These are phyloP conservation scores for Capronia coronata DNA, from an alignment of 2,329 filamentous ascomycete species.

Conservation along the genomic window DNA sequence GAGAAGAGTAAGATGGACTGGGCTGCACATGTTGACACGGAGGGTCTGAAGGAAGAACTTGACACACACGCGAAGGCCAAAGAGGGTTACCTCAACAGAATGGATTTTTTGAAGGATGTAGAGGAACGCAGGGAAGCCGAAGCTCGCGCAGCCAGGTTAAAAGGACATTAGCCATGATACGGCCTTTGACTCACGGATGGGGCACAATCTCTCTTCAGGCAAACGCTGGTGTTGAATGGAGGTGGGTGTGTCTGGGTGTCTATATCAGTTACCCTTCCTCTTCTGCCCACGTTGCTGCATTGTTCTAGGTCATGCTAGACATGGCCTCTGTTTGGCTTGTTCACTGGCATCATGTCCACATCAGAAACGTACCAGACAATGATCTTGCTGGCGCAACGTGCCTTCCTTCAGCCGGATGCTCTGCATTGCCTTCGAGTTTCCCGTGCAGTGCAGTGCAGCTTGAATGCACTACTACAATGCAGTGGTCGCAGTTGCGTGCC, in stretches of 20 bases:
- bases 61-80: slow-evolving; percentile 56
- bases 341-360: neutral
- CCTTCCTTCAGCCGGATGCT: neutral
- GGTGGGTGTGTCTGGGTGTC: neutral
- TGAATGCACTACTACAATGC: no score
- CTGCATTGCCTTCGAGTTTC: neutral
- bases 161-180: slow-evolving; percentile 30
- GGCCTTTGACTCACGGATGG: neutral
- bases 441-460: neutral
- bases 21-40: slow-evolving; percentile 57
- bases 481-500: no score
- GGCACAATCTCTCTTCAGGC: neutral
- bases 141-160: slow-evolving; percentile 46
- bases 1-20: slow-evolving; percentile 61
- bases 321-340: neutral
- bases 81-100: slow-evolving; percentile 54
- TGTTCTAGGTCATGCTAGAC: neutral
- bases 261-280: neutral
- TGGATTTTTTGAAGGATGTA: slow-evolving; percentile 56
- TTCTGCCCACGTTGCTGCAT: neutral
- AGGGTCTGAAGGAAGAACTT: slow-evolving; percentile 56
- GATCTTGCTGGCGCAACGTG: neutral
- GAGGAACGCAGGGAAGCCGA: slow-evolving; percentile 53
- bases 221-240: no score
- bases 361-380: neutral